Conservation (phyloP, 345 rosid genomes). For the Limnanthes douglasii region DNA sequence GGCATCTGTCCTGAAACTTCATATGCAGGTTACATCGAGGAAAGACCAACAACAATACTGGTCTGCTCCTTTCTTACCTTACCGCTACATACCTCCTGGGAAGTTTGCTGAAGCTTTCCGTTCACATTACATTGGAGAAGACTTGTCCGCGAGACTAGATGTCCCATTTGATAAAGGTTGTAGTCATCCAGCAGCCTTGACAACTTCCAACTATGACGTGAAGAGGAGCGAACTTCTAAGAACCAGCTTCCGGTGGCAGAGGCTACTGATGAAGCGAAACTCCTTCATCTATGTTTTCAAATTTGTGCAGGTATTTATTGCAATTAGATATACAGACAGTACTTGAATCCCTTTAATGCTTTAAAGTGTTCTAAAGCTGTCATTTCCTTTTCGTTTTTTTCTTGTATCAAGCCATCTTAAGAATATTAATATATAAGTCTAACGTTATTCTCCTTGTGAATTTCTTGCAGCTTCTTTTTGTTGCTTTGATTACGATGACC, state of each 20-base stretch:
- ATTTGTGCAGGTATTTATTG: conserved; percentile 65
- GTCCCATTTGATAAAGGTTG: conserved; percentile 72
- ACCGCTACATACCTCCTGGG: conserved; percentile 68
- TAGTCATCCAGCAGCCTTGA: conserved; percentile 89
- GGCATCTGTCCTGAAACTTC: conserved; percentile 1
- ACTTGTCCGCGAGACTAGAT: conserved; percentile 35
- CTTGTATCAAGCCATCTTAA: not conserved
- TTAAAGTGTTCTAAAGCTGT: too few relatives aligned
- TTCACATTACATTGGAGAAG: conserved; percentile 42
- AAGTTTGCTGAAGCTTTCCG: conserved; percentile 78
- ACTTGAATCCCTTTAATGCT: conserved; percentile 2
- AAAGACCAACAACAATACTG: conserved; percentile 97
- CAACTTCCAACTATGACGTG: conserved; percentile 57
- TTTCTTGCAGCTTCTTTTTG: conserved; percentile 71
- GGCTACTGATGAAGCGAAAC: conserved; percentile 81
- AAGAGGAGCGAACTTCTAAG: conserved; percentile 60
- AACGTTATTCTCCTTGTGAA: conserved; percentile 8
- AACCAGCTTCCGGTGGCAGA: conserved; percentile 72
- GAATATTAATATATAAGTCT: not conserved
- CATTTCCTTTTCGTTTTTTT: not conserved
- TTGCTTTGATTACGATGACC: conserved; percentile 91
- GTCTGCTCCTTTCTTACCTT: conserved; percentile 63
- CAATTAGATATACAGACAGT: too few relatives aligned
- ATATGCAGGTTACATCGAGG: conserved; percentile 62
- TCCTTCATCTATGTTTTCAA: conserved; percentile 86